These are phyloP conservation scores for Marasmius tenuissimus DNA, from an alignment of 1,284 basidiomycete species.

Conservation along the genomic window DNA sequence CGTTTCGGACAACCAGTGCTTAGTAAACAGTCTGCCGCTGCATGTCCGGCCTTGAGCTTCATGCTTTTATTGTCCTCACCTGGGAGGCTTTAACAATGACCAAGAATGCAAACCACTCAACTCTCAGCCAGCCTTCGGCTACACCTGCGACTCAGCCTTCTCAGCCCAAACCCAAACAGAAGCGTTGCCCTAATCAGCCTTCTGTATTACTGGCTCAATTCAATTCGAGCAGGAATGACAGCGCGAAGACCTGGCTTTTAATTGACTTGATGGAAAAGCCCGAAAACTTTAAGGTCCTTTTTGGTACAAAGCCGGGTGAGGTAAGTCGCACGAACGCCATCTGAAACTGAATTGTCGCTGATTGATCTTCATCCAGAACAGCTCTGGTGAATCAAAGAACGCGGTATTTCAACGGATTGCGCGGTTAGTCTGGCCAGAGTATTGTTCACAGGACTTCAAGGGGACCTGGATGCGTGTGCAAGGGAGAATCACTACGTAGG, in stretches of 20 bases:
- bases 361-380: neutral
- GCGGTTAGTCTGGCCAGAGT: neutral
- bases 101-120: too few species aligned
- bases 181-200: neutral
- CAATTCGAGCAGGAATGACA: neutral
- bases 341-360: neutral
- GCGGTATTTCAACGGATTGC: neutral
- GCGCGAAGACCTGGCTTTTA: neutral
- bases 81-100: too few species aligned
- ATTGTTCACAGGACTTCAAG: neutral
- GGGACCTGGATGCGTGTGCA: neutral
- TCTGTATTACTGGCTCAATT: neutral
- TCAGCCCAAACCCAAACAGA: neutral
- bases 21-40: too few species aligned
- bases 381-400: neutral
- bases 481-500: neutral
- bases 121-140: too few species aligned
- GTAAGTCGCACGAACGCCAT: neutral
- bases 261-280: neutral
- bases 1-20: too few species aligned
- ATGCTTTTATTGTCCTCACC: too few species aligned
- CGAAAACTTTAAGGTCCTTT: neutral
- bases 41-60: too few species aligned
- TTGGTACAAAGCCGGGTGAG: neutral
- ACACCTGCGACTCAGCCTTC: too few species aligned